Conservation (phyloP, 805 yeast genomes). For the Saccharomycopsis synnaedendra region DNA sequence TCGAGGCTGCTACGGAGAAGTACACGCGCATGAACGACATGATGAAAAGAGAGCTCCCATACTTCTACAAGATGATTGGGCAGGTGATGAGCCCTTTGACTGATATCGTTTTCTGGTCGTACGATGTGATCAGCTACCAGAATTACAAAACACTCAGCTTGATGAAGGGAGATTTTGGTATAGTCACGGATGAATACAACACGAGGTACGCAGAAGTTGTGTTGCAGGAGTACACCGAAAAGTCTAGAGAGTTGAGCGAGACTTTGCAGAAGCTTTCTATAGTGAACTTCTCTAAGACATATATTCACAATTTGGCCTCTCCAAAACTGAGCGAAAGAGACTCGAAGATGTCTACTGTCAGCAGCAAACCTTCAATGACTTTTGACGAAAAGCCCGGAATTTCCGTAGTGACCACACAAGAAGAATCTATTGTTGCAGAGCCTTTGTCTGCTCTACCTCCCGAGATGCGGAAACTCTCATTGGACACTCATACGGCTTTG, state of each 20-base stretch:
- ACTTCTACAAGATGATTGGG: slow-evolving; percentile 11
- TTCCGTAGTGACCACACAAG: too few relatives aligned
- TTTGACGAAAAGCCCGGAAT: too few relatives aligned
- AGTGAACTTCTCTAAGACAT: slow-evolving; percentile 6
- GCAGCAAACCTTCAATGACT: neutral
- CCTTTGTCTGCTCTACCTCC: too few relatives aligned
- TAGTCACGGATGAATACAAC: slow-evolving; percentile 1
- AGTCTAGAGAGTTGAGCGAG: neutral
- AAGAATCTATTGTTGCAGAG: too few relatives aligned
- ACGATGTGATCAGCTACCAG: slow-evolving; percentile 10
- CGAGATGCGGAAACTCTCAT: too few relatives aligned
- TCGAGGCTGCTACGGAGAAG: slow-evolving; percentile 5
- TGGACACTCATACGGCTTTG: neutral
- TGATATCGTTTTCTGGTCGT: slow-evolving; percentile 15
- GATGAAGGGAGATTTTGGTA: slow-evolving; percentile 11
- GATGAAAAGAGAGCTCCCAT: slow-evolving; percentile 15
- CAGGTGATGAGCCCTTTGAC: slow-evolving; percentile 9
- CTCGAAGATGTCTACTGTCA: neutral
- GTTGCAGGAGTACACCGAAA: slow-evolving; percentile 1
- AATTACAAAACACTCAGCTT: slow-evolving; percentile 9
- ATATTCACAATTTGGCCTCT: slow-evolving; percentile 3
- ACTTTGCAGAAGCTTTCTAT: slow-evolving; percentile 8
- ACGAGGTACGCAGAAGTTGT: slow-evolving; percentile 1
- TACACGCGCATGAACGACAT: slow-evolving; percentile 6
- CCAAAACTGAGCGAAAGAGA: neutral